Percentiles rank a stretch among this genome's conserved stretches.
phyloP scores from a whole-genome alignment of 1,284 basidiomycete genomes.

The Cerioporus squamosus region DNA sequence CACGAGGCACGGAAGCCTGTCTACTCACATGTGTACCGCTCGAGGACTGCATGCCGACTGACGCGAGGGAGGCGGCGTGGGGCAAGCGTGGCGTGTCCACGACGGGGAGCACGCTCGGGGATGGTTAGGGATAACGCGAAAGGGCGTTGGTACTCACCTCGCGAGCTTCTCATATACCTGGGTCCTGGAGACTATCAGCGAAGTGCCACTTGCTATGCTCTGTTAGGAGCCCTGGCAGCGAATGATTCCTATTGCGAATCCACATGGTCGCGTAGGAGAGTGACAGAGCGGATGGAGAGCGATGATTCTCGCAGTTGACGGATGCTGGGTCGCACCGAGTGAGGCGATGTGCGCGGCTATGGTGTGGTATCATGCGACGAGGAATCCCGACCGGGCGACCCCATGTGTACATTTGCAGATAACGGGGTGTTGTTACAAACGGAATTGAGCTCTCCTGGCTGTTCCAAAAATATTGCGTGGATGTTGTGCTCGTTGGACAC shows the following conservation, averaged over 20 bases:
- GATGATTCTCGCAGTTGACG: conserved; percentile 8
- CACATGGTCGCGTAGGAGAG: conserved; percentile 11
- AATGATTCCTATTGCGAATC: conserved; percentile 2
- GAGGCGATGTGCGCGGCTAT: conserved; percentile 19
- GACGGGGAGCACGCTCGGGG: background rate
- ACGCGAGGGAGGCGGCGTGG: background rate
- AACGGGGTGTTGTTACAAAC: conserved; percentile 4
- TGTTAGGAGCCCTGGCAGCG: background rate
- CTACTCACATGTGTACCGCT: conserved; percentile 15
- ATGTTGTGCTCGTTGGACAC: background rate
- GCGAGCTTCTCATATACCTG: conserved; percentile 15
- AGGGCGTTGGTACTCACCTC: background rate
- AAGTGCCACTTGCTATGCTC: conserved; percentile 1
- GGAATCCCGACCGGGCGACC: conserved; percentile 5
- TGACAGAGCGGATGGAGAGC: background rate
- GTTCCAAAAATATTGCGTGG: background rate
- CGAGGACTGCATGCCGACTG: conserved; percentile 11
- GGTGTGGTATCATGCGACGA: conserved; percentile 15
- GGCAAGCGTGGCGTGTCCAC: background rate
- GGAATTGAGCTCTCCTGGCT: background rate
- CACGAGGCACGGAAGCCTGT: background rate
- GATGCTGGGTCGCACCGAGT: conserved; percentile 10
- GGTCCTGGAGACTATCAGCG: conserved; percentile 10
- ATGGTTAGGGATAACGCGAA: background rate
- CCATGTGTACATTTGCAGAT: conserved; percentile 18